A percentile compares a stretch with the other conserved stretches of the same genome.
These are phyloP conservation scores for Chaetomium strumarium DNA, from an alignment of 2,329 filamentous ascomycete genomes.

Conservation along the genomic window DNA sequence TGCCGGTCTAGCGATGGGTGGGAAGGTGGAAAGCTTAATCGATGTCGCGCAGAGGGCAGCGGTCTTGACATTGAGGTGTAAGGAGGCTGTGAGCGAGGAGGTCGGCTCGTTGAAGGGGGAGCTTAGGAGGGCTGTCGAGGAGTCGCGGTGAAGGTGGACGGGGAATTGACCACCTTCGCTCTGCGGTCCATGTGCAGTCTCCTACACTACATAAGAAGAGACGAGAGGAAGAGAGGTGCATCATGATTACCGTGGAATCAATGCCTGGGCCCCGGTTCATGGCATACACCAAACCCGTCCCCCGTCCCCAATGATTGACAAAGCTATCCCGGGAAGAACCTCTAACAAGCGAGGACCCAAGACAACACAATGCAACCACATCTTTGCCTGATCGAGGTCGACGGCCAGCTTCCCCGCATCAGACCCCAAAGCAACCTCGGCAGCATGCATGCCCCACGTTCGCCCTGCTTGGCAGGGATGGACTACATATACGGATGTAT, in stretches of 20 bases:
- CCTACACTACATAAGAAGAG: too few species aligned
- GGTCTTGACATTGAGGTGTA: slow-evolving; percentile 68
- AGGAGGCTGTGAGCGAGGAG: slow-evolving; percentile 55
- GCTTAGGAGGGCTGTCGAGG: slow-evolving; percentile 19
- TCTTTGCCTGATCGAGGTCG: slow-evolving; percentile 8
- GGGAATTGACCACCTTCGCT: too few species aligned
- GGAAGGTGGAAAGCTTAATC: slow-evolving; percentile 57
- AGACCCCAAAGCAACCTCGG: slow-evolving; percentile 10
- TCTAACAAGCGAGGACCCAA: neutral
- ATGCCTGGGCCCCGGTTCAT: too few species aligned
- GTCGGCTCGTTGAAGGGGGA: slow-evolving; percentile 22
- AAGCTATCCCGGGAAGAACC: neutral
- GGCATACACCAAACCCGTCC: too few species aligned
- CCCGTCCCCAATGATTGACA: neutral
- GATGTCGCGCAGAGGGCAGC: slow-evolving; percentile 76
- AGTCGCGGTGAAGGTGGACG: neutral
- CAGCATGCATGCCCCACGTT: slow-evolving; percentile 1
- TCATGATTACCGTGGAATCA: too few species aligned
- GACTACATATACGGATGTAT: neutral
- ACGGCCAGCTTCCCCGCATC: slow-evolving; percentile 15
- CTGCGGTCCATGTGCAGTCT: neutral
- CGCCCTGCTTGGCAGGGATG: slow-evolving; percentile 11
- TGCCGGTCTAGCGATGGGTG: slow-evolving; percentile 64
- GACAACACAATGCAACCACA: slow-evolving; percentile 1
- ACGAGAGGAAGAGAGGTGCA: too few species aligned